A percentile compares a stretch with the other conserved stretches of the same genome.
Conservation (phyloP, 768 basidiomycete species). For the Vararia minispora region DNA sequence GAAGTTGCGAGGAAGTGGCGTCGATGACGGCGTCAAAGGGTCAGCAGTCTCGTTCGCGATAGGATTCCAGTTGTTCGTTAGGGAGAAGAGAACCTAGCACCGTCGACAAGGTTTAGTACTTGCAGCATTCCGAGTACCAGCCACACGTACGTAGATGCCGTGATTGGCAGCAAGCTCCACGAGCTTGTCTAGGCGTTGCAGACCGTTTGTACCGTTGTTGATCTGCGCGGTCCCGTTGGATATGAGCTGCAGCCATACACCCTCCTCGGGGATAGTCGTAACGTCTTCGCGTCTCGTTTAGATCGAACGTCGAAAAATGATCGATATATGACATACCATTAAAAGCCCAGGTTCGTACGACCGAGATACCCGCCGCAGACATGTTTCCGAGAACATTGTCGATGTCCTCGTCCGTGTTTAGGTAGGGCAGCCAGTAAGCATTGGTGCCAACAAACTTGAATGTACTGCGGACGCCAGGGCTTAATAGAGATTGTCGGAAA, state of each 20-base stretch:
- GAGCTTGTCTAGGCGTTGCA: conserved; percentile 52
- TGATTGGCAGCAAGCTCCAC: conserved; percentile 41
- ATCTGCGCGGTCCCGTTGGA: conserved; percentile 41
- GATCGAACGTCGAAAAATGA: background rate
- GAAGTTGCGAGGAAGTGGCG: conserved; percentile 18
- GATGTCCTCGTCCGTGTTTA: conserved; percentile 48
- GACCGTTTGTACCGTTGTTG: conserved; percentile 50
- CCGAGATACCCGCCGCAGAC: conserved; percentile 40
- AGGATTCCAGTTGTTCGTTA: conserved; percentile 15
- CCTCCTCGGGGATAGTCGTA: conserved; percentile 26
- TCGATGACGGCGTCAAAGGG: background rate
- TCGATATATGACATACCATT: conserved; percentile 34
- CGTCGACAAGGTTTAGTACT: too few relatives aligned
- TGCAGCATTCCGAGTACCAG: too few relatives aligned
- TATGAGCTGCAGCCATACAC: conserved; percentile 56
- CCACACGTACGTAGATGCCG: conserved; percentile 37
- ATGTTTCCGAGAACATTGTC: conserved; percentile 47
- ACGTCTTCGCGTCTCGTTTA: conserved; percentile 9
- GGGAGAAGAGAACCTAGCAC: conserved; percentile 8
- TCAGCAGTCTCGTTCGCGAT: background rate
- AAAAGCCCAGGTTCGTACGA: conserved; percentile 62
- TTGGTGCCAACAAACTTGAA: conserved; percentile 44
- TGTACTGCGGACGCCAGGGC: conserved; percentile 1
- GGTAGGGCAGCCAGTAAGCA: conserved; percentile 51
- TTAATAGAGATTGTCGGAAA: background rate